phyloP scores from a whole-genome alignment of 2,329 filamentous ascomycete species.

The Ophiosphaerella narmari region DNA sequence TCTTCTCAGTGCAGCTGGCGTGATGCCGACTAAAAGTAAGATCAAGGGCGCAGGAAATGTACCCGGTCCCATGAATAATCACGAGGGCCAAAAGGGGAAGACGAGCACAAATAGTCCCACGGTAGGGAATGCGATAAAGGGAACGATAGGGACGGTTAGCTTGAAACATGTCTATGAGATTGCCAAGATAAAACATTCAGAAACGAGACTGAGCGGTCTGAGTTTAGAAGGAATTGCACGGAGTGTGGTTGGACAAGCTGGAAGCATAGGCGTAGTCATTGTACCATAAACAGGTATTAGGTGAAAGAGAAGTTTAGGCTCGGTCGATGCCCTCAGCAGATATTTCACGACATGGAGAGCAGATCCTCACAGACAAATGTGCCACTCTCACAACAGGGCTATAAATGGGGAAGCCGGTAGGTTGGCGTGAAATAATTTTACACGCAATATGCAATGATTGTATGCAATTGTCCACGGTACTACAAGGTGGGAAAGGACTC shows the following conservation, averaged over 20 bases:
- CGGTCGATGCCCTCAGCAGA: not conserved
- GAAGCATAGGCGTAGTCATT: slow-evolving; percentile 55
- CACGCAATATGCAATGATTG: not conserved
- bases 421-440: no score
- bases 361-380: not conserved
- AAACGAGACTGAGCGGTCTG: slow-evolving; percentile 64
- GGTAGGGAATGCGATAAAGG: slow-evolving; percentile 67
- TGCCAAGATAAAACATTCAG: slow-evolving; percentile 82
- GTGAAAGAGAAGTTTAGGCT: not conserved
- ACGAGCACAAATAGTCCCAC: slow-evolving; percentile 37
- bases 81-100: slow-evolving; percentile 45
- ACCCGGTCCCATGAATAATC: slow-evolving; percentile 51
- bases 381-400: no score
- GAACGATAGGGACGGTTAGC: slow-evolving; percentile 81
- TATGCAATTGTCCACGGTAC: no score
- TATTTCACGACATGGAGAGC: not conserved
- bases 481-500: no score
- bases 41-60: slow-evolving; percentile 69
- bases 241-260: slow-evolving; percentile 66
- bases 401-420: no score
- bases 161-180: slow-evolving; percentile 98
- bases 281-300: slow-evolving; percentile 47
- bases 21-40: slow-evolving; percentile 75
- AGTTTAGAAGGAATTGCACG: slow-evolving; percentile 80
- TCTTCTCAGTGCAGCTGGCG: slow-evolving; percentile 80